Base-by-base conservation (phyloP, 768 basidiomycete species). In the Butyriboletus loyo region DNA sequence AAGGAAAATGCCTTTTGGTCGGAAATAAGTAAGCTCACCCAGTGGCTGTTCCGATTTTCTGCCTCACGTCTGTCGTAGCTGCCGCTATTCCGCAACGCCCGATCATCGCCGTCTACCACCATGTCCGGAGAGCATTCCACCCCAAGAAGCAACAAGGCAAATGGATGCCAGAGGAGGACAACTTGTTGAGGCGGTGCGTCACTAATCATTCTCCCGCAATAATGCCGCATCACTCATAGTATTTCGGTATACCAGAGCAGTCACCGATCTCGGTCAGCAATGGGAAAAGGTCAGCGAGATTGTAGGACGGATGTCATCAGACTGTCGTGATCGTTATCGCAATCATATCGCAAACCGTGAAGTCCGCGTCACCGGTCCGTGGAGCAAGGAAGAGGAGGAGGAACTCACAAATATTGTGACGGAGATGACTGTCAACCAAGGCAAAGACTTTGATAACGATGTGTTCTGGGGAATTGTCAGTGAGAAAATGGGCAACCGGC, bases 291-390 rank as follows among this genome's bases (percentile, higher is more conserved):
- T 93, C 39, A 83, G 86, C 62, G 70, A 70, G 38, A 66, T 76
- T 19, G 89, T 93, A 6, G 87, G 87, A 24, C 78, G 91, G 38
- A 85, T 82, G 78, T 82, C 87, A 17, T 75, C 84, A 3, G 91
- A 93, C 65, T 93, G 91, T 68, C 80, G 91, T 10, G 91, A 93
- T 69, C 79, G 91, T 49, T 92, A 85, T 69, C 84, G 91, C 47
- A 93, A 93, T 65, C 87, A 93, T 59, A 79, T 93, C 27, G 75
- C 82, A 19, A 80, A 86, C 57, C 79, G 82, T 15, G 85, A 85
- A 22, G 73, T 79, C 13, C 82, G 87, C n/a, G 63, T 77, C 7
- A 72, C 72, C 46, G 89, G 89, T 79, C 56, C 75, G 37, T 93
- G 91, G 91, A 79, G 84, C n/a, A 79, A 81, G 61, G 86, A 85